These are phyloP conservation scores for Fraxinus floribunda DNA, from an alignment of 305 asterid species.

Conservation along the genomic window DNA sequence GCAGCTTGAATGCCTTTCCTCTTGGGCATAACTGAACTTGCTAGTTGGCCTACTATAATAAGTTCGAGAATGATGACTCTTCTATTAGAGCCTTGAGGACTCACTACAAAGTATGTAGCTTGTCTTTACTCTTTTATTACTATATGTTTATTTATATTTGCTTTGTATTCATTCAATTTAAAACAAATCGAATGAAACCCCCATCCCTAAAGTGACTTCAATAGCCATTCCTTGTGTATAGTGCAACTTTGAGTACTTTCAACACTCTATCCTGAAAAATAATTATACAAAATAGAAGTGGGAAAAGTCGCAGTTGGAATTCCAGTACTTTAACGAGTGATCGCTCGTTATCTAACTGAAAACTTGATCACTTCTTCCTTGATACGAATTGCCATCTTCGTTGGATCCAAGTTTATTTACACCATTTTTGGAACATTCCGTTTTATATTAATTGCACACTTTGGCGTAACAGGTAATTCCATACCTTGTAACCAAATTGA, in stretches of 20 bases:
- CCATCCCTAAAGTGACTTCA: not conserved
- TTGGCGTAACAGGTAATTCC: not conserved
- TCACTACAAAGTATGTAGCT: not conserved
- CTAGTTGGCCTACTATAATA: not conserved
- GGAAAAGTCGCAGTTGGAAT: not conserved
- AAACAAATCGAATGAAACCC: not conserved
- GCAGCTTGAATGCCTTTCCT: not conserved
- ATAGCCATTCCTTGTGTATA: not conserved
- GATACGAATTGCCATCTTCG: not conserved
- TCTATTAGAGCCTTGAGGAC: not conserved
- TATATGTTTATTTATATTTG: not conserved
- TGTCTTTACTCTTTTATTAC: not conserved
- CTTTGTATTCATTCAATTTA: not conserved
- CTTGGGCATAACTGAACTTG: not conserved
- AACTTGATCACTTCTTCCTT: not conserved
- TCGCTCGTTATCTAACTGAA: not conserved
- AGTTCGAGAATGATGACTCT: not conserved
- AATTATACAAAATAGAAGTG: not conserved
- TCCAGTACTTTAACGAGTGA: not conserved
- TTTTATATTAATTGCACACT: not conserved
- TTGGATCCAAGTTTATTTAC: not conserved
- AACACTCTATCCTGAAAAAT: not conserved
- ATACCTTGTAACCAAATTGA: not conserved
- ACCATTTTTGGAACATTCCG: not conserved
- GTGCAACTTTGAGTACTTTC: not conserved